phyloP scores from a whole-genome alignment of 495 filamentous ascomycete genomes.

The Xylaria sp. region DNA sequence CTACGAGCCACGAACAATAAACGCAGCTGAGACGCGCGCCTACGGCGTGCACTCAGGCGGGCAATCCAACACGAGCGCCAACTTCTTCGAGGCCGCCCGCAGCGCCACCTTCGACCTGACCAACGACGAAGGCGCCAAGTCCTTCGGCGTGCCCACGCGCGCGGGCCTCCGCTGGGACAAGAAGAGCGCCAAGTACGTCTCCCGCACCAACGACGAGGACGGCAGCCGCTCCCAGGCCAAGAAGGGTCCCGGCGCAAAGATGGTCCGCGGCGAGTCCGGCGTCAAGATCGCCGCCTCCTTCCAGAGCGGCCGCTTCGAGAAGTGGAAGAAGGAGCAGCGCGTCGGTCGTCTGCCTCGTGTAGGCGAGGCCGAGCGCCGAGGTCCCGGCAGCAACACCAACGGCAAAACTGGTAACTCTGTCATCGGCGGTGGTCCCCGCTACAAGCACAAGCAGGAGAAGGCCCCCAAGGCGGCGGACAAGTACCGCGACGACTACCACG shows the following conservation, averaged over 20 bases:
- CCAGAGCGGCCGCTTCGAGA: constrained; percentile 90
- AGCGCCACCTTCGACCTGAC: constrained; percentile 86
- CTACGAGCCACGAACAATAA: constrained; percentile 79
- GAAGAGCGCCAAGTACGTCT: constrained; percentile 93
- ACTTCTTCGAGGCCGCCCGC: constrained; percentile 84
- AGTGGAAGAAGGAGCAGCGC: constrained; percentile 85
- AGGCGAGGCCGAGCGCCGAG: constrained; percentile 78
- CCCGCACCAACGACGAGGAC: constrained; percentile 89
- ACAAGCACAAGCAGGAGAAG: constrained; percentile 81
- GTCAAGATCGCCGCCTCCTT: constrained; percentile 95
- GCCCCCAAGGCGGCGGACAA: constrained; percentile 94
- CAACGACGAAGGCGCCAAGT: constrained; percentile 79
- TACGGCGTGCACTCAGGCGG: constrained; percentile 90
- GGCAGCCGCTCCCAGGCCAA: constrained; percentile 78
- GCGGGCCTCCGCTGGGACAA: constrained; percentile 93
- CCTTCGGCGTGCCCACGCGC: constrained; percentile 74
- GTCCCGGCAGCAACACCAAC: constrained; percentile 50
- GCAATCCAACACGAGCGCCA: constrained; percentile 61
- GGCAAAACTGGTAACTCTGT: constrained; percentile 37
- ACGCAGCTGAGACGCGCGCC: constrained; percentile 82
- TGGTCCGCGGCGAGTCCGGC: constrained; percentile 89
- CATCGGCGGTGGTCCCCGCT: constrained; percentile 55
- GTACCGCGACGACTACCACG: constrained; percentile 85
- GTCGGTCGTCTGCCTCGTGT: constrained; percentile 77
- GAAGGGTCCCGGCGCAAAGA: constrained; percentile 74